Percentiles rank a stretch among this genome's conserved stretches.
Evolutionary conservation across 2,329 filamentous ascomycete genomes (phyloP).

Genomic region (Fusarium illudens): DNA sequence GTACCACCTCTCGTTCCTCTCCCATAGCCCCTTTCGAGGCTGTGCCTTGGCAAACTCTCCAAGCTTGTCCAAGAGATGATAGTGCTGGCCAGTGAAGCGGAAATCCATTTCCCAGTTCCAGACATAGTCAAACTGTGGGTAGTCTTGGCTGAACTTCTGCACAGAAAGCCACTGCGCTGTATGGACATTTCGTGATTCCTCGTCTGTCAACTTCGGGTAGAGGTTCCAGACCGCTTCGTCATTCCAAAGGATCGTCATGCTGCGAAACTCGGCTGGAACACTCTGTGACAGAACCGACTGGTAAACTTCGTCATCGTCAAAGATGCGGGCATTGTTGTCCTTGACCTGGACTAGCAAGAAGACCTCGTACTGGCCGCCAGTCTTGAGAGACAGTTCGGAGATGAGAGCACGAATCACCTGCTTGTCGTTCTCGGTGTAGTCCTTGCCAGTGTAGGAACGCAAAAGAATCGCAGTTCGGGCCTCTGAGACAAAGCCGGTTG

Average conservation of each 20-base stretch:
- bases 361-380: slow-evolving; percentile 82
- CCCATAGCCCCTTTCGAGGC: slow-evolving; percentile 77
- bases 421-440: slow-evolving; percentile 81
- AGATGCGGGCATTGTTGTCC: slow-evolving; percentile 65
- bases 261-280: slow-evolving; percentile 74
- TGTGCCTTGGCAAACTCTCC: slow-evolving; percentile 70
- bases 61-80: slow-evolving; percentile 77
- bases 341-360: slow-evolving; percentile 84
- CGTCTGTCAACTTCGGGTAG: slow-evolving; percentile 78
- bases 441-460: slow-evolving; percentile 77
- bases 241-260: slow-evolving; percentile 78
- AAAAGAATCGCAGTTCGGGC: slow-evolving; percentile 77
- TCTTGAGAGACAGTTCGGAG: slow-evolving; percentile 77
- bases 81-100: slow-evolving; percentile 81
- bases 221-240: slow-evolving; percentile 76
- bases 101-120: slow-evolving; percentile 93
- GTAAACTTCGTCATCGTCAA: slow-evolving; percentile 67
- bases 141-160: slow-evolving; percentile 78
- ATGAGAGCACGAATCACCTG: slow-evolving; percentile 82
- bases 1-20: slow-evolving; percentile 76
- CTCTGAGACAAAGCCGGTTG: slow-evolving; percentile 47
- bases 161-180: slow-evolving; percentile 75
- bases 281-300: slow-evolving; percentile 66
- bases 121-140: slow-evolving; percentile 81
- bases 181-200: slow-evolving; percentile 61